Conservation (phyloP, 768 basidiomycete species). For the Tylopilus sp. region DNA sequence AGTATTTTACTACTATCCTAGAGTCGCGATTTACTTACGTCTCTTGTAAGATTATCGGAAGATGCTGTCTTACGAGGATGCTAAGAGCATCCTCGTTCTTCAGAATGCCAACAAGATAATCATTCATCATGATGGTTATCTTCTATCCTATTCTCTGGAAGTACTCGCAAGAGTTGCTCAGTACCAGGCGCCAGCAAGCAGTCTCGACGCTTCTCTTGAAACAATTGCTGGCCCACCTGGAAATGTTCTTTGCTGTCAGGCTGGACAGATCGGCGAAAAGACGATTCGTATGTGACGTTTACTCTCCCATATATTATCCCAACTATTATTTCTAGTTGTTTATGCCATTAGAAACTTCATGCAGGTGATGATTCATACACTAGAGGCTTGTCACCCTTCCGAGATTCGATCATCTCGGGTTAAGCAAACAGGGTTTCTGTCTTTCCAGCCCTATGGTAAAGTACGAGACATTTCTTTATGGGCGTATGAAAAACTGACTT, state of each 20-base stretch:
- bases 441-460: conserved; percentile 64
- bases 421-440: conserved; percentile 26
- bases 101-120: conserved; percentile 65
- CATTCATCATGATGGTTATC: conserved; percentile 53
- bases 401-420: conserved; percentile 38
- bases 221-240: conserved; percentile 52
- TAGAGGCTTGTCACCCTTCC: conserved; percentile 51
- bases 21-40: neutral
- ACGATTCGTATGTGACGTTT: conserved; percentile 48
- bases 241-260: conserved; percentile 59
- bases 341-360: conserved; percentile 62
- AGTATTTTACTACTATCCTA: conserved; percentile 13
- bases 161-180: conserved; percentile 58
- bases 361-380: conserved; percentile 54
- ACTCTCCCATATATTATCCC: conserved; percentile 1
- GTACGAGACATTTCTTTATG: conserved; percentile 37
- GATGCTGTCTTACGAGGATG: conserved; percentile 49
- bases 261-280: conserved; percentile 49
- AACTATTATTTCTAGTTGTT: conserved; percentile 46
- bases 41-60: conserved; percentile 49
- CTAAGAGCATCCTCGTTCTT: conserved; percentile 55
- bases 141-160: conserved; percentile 70
- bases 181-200: conserved; percentile 43
- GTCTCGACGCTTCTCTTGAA: conserved; percentile 58
- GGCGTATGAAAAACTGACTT: neutral